Evolutionary conservation across 768 basidiomycete species (phyloP).

Genomic region (Phaffia tasmanica): DNA sequence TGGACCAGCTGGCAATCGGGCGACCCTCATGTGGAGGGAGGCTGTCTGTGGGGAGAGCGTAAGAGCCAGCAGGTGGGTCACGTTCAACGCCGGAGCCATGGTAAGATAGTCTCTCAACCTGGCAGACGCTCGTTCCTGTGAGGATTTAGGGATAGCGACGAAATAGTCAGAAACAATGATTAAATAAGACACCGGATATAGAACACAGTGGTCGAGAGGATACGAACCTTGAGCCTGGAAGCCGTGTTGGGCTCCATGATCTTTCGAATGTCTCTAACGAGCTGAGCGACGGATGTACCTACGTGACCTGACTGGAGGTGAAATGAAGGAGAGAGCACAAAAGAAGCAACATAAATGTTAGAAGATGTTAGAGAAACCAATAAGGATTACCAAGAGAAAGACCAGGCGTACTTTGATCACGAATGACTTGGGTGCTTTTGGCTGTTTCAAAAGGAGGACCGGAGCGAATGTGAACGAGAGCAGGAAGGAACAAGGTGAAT

Average conservation of each 20-base stretch:
- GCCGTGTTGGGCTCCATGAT: constrained; percentile 99
- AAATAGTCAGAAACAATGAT: neutral
- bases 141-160: constrained; percentile 17
- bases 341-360: neutral
- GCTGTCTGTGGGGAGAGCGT: constrained; percentile 76
- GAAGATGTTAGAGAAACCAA: neutral
- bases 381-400: neutral
- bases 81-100: constrained; percentile 77
- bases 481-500: neutral
- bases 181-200: neutral
- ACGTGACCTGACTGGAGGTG: constrained; percentile 62
- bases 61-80: constrained; percentile 86
- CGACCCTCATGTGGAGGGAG: constrained; percentile 60
- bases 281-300: constrained; percentile 69
- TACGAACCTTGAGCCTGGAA: constrained; percentile 64
- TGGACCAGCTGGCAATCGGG: constrained; percentile 78
- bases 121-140: constrained; percentile 70
- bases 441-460: neutral
- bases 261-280: constrained; percentile 84
- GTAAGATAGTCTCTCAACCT: constrained; percentile 67
- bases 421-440: constrained; percentile 67
- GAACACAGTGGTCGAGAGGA: constrained; percentile 27
- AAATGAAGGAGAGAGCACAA: neutral
- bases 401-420: constrained; percentile 56
- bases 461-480: neutral